Base-by-base conservation (phyloP, 2,329 filamentous ascomycete genomes). In the Dendrostoma leiphaemia region DNA sequence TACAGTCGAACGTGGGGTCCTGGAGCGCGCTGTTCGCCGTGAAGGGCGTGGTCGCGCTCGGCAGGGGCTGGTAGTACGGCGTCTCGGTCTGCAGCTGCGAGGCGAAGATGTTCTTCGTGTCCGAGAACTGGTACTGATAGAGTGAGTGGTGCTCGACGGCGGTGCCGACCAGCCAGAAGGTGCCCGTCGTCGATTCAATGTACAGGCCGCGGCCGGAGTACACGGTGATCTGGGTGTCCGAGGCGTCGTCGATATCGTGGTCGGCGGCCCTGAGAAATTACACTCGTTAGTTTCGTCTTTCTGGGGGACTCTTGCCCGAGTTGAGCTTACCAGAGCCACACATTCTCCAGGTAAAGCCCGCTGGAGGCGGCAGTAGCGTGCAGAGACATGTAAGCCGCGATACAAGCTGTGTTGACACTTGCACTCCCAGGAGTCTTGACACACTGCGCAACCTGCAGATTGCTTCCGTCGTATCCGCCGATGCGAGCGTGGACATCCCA, bases 401-500 rank as follows among this genome's bases (percentile, higher is more conserved):
- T 63, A 45, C 72, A 74, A 21, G 64, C 63, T 19, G 49, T 9
- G 53, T 67, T 63, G 5, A 68, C 65, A 8, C 56, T 48, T 10
- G 57, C n/a, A 31, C 56, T 63, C 10, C 62, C 61, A 6, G 75
- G 64, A 52, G 70, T 62, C 71, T 89, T 90, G 56, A 78, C 68
- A 66, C 89, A 93, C 57, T 82, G 82, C 57, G 81, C 77, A 37
- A 83, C 80, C 67, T 88, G 83, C 46, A 91, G 78, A 52, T 85
- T 72, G 15, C 85, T 88, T 46, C 88, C 88, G 9, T 80, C 78
- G 54, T 82, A 84, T 15, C 89, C 89, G 60, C 87, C 88, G 49
- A 92, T 80, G 63, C 89, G 82, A 64, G 87, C 82, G 71, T 92
- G 89, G 17, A 86, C 82, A 64, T 91, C 89, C 88, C 88, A 92